Conservation (phyloP, 2,329 filamentous ascomycete genomes). For the Arthrinium phaeospermum region DNA sequence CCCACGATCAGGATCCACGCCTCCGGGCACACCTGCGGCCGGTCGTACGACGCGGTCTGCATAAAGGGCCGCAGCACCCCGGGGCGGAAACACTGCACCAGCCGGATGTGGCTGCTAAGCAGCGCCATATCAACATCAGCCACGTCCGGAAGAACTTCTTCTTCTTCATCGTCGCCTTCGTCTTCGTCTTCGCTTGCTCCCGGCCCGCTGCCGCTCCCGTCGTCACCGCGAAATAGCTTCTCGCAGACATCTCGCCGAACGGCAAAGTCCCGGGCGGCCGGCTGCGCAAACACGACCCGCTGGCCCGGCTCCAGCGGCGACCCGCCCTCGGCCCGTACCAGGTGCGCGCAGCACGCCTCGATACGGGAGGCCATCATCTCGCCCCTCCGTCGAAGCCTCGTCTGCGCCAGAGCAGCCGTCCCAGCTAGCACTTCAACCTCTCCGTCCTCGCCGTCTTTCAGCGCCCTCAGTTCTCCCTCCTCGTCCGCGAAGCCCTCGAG, state of each 20-base stretch:
- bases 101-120: background rate
- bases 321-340: background rate
- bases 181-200: no score
- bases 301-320: constrained; percentile 5
- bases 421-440: no score
- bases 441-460: no score
- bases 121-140: no score
- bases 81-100: constrained; percentile 8
- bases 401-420: no score
- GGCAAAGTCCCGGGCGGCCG: background rate
- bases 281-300: background rate
- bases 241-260: background rate
- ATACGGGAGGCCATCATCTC: background rate
- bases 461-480: background rate
- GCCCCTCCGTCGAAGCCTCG: no score
- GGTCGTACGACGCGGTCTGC: background rate
- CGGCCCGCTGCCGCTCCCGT: no score
- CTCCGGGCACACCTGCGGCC: constrained; percentile 27
- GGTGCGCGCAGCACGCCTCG: background rate
- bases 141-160: no score
- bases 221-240: background rate
- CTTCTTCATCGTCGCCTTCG: no score
- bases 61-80: background rate
- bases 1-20: constrained; percentile 39
- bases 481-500: background rate